Base-by-base conservation (phyloP, 2,329 filamentous ascomycete genomes). In the Fusarium domesticum region DNA sequence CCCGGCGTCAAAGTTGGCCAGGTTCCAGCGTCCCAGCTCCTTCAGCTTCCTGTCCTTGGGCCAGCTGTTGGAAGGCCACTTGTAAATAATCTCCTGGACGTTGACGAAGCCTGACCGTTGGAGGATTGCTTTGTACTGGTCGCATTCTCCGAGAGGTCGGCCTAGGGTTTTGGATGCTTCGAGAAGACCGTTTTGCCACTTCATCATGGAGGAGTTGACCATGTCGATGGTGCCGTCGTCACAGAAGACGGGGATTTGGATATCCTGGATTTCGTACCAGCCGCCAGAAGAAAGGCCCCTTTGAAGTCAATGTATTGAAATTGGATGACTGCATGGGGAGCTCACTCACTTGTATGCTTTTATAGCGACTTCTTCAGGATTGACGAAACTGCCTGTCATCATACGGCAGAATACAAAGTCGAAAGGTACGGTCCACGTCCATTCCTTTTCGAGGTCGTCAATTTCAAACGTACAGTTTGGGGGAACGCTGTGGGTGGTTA, bases 371-470 rank as follows among this genome's bases (percentile, higher is more conserved):
- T 43, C 1, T 17, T 23, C 0, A 51, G 35, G 14, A 5, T 43
- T 30, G 4, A 35, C 20, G 8, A 51, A 30, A 5, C 48, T 48
- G 3, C 42, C 10, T 14, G 45, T 51, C 42, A 45, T 51, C 42
- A 51, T 45, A 32, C 48, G 32, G 14, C 48, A 48, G 17, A 48
- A 45, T 14, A 51, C 45, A 10, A 48, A 51, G 33, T 51, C 48
- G 28, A 45, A 51, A 2, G 45, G 48, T 18, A 35, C 19, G 1
- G 38, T 28, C 16, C 48, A 48, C 6, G 31, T 40, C 48, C 45
- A 51, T 23, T 45, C 39, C 16, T 51, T 45, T 3, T 51, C 48
- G 6, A 48, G 39, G 11, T 51, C 48, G 17, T 51, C 48, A 5
- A 51, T 28, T 1, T 45, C 18, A 15, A 51, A 51, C 5, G 31